Base-by-base conservation (phyloP, 1,284 basidiomycete genomes). In the Paramarasmius palmivorus region DNA sequence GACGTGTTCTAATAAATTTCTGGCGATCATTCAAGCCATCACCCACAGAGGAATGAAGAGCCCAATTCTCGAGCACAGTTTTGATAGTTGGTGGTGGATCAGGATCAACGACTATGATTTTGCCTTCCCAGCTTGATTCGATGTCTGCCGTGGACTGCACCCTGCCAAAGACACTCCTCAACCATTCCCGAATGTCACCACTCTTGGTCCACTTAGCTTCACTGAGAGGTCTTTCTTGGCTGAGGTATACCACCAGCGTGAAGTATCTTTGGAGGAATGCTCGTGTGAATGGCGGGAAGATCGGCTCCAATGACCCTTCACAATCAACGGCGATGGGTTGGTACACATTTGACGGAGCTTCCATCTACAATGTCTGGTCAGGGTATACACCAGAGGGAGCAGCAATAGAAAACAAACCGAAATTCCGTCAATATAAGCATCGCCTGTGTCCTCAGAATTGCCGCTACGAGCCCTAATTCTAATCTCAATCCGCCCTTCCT, bases 121-220 rank as follows among this genome's bases (percentile, higher is more conserved):
- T 96, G 69, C 88, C 92, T 67, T 90, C 88, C 96, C 96, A 99
- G 4, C 92, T 90, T 29, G 22, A 10, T 63, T 83, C 81, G 56
- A 86, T 81, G 29, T 84, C n/a, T n/a, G n/a, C 85, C 22, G 83
- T 78, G 50, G 86, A 84, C 86, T 90, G 88, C 81, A 88, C 86
- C 23, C 88, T n/a, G n/a, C 86, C 92, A 70, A 90, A 93, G 79
- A 92, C 92, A 65, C 86, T 91, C 64, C 86, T 86, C 56, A 98
- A 75, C 92, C 94, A 97, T 47, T 95, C 93, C 61, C 95, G 90
- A 17, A 96, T 83, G 66, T 95, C 92, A 41, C 95, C 95, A 3
- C 90, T 91, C 68, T 93, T 93, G 42, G 95, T 91, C 96, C 96
- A 99, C 67, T 92, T 90, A 2, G 95, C 92, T 69, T 98, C 95